phyloP scores from a whole-genome alignment of 1,139 yeast species.

The Tardiomyces digboiensis region DNA sequence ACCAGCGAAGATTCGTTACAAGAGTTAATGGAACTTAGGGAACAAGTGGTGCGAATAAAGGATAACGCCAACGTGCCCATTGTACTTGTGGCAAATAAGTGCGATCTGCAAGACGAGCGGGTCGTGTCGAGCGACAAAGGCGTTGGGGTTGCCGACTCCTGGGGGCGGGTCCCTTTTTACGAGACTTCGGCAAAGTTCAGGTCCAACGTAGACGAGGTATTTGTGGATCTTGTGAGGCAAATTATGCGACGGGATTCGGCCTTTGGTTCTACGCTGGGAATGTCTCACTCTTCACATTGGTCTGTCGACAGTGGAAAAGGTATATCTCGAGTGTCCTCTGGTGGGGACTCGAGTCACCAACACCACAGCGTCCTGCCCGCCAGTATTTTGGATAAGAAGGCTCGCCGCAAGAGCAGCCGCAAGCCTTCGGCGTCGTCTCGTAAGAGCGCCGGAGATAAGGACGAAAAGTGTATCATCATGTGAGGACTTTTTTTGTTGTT shows the following conservation, averaged over 20 bases:
- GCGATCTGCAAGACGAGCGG: conserved; percentile 72
- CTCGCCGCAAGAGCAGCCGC: background rate
- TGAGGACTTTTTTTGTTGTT: background rate
- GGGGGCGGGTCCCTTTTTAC: conserved; percentile 87
- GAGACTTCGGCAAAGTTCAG: conserved; percentile 80
- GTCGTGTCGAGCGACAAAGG: conserved; percentile 23
- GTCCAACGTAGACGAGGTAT: conserved; percentile 82
- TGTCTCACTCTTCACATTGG: conserved; percentile 1
- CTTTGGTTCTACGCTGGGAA: conserved; percentile 7
- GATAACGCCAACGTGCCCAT: conserved; percentile 36
- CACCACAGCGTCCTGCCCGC: background rate
- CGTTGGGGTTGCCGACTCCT: conserved; percentile 65
- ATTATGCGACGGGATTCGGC: conserved; percentile 29
- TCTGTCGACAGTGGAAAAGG: background rate
- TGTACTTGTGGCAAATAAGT: conserved; percentile 37
- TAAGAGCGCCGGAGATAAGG: background rate
- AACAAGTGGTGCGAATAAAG: conserved; percentile 86
- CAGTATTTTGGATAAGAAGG: background rate
- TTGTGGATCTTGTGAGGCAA: conserved; percentile 79
- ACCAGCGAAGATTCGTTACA: conserved; percentile 75
- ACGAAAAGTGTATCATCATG: conserved; percentile 1
- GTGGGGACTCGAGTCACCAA: background rate
- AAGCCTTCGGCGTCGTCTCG: background rate
- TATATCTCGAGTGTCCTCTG: background rate
- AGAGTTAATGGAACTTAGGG: conserved; percentile 72